These are phyloP conservation scores for Immersiporthe knoxdaviesiana DNA, from an alignment of 2,329 filamentous ascomycete species.

Conservation along the genomic window DNA sequence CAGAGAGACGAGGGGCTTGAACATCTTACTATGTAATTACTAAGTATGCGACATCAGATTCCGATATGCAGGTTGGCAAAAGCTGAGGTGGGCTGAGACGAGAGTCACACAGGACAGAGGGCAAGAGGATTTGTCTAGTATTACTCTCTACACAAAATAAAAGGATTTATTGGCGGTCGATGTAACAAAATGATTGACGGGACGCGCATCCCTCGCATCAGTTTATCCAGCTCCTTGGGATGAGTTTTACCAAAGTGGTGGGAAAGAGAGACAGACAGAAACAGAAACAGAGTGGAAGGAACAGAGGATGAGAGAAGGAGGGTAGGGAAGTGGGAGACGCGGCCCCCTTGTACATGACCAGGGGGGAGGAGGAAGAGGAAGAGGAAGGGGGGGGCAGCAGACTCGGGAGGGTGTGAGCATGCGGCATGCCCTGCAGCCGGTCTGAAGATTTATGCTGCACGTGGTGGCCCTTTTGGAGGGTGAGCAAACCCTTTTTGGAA, in stretches of 20 bases:
- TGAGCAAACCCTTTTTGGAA: neutral
- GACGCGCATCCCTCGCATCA: neutral
- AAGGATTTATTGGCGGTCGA: neutral
- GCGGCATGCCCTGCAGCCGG: conserved; percentile 13
- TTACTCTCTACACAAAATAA: neutral
- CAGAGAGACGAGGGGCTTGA: neutral
- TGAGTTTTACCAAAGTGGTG: neutral
- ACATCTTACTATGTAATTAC: neutral
- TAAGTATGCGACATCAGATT: neutral
- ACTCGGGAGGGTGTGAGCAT: neutral
- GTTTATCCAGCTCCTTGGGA: neutral
- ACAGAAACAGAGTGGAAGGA: no score
- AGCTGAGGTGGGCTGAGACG: conserved; percentile 1
- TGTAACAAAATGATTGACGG: neutral
- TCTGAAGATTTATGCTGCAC: conserved; percentile 9
- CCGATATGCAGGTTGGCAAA: neutral
- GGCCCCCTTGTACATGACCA: neutral
- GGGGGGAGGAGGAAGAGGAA: neutral
- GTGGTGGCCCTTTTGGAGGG: neutral
- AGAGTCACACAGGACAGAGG: neutral
- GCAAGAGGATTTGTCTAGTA: neutral
- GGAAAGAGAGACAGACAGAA: neutral
- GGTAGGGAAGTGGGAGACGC: no score
- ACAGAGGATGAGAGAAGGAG: no score
- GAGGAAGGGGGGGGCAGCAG: neutral